Evolutionary conservation across 805 yeast genomes (phyloP).

Genomic region (Kuraishia molischiana): DNA sequence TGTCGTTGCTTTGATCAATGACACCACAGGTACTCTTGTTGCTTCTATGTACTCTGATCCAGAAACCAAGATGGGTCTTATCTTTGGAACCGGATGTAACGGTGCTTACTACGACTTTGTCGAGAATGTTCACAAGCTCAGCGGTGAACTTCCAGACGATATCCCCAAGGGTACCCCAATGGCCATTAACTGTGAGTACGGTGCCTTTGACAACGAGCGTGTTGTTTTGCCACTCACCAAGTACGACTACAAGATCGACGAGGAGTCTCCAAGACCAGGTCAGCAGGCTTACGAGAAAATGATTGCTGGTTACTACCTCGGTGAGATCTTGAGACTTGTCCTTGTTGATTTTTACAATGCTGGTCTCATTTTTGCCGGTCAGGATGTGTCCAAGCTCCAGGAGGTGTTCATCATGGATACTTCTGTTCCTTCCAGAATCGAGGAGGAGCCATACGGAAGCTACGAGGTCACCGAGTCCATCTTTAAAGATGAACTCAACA

Average conservation of each 20-base stretch:
- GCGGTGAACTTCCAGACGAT: conserved; percentile 58
- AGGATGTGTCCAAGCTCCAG: conserved; percentile 55
- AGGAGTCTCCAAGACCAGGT: conserved; percentile 88
- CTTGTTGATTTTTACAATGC: conserved; percentile 61
- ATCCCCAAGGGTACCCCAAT: conserved; percentile 56
- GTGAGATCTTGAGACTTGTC: conserved; percentile 79
- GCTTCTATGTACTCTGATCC: conserved; percentile 92
- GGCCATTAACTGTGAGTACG: conserved; percentile 98
- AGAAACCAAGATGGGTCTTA: conserved; percentile 85
- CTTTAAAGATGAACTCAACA: conserved; percentile 47
- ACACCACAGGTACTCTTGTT: conserved; percentile 93
- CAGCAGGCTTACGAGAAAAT: conserved; percentile 95
- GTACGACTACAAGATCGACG: conserved; percentile 74
- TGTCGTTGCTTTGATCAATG: conserved; percentile 90
- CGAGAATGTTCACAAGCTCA: conserved; percentile 68
- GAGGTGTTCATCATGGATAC: conserved; percentile 76
- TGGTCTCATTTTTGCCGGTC: conserved; percentile 58
- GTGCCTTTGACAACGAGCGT: conserved; percentile 93
- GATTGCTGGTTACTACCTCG: conserved; percentile 95
- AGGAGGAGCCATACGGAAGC: conserved; percentile 83
- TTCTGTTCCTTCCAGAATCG: conserved; percentile 77
- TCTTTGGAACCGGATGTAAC: conserved; percentile 96
- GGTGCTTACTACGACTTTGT: conserved; percentile 89
- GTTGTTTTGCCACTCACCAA: conserved; percentile 77
- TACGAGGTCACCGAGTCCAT: conserved; percentile 63